Conservation (phyloP, 805 yeast species). For the Wickerhamiella lipophila region DNA sequence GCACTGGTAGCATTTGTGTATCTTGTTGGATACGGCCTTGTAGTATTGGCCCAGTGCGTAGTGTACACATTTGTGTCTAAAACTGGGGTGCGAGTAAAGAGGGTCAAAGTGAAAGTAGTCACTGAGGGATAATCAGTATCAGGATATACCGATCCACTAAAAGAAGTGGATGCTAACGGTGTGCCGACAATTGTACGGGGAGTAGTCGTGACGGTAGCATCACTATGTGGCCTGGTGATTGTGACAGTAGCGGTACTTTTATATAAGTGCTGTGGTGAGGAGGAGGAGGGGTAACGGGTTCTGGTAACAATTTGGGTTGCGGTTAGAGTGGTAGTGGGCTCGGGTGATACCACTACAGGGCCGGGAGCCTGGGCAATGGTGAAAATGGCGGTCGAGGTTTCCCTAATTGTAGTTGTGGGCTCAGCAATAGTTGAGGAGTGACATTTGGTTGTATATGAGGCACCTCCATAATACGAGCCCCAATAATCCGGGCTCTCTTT, state of each 20-base stretch:
- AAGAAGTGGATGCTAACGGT: neutral
- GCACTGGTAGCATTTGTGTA: neutral
- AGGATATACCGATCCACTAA: neutral
- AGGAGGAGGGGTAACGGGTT: neutral
- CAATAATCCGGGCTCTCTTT: slow-evolving; percentile 8
- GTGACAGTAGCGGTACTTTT: neutral
- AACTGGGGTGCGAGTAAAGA: slow-evolving; percentile 1
- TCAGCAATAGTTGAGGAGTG: neutral
- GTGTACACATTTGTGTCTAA: neutral
- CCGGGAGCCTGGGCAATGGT: neutral
- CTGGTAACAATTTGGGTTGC: neutral
- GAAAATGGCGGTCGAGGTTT: neutral
- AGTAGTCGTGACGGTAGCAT: neutral
- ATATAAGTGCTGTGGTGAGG: neutral
- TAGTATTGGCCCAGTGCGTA: neutral
- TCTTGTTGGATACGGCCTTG: neutral
- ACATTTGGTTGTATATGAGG: neutral
- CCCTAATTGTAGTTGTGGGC: neutral
- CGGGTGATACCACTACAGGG: neutral
- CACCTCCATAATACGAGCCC: slow-evolving; percentile 6
- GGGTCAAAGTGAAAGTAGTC: neutral
- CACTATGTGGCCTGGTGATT: neutral
- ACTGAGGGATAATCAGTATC: neutral
- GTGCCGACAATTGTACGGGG: neutral
- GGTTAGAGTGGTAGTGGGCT: neutral